Conservation (phyloP, 2,329 filamentous ascomycete species). For the Bertia moriformis region DNA sequence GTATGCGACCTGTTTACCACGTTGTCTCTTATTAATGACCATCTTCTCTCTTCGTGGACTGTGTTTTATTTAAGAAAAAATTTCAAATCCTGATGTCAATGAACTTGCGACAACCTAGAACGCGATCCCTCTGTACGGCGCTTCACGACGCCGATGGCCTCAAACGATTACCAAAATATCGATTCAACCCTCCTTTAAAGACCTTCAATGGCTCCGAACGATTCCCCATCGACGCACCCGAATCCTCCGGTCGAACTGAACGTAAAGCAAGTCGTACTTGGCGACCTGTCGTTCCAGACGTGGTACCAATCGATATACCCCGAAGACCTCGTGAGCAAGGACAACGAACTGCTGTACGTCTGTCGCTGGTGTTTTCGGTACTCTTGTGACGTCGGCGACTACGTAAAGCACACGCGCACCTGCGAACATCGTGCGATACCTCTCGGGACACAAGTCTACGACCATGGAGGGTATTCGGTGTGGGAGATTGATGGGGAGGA, state of each 20-base stretch:
- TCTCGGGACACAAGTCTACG: conserved; percentile 40
- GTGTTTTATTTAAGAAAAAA: too few relatives aligned
- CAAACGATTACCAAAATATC: too few relatives aligned
- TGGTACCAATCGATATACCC: conserved; percentile 57
- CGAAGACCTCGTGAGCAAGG: conserved; percentile 32
- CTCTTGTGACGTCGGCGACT: conserved; percentile 23
- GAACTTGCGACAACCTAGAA: too few relatives aligned
- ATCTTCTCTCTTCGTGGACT: too few relatives aligned
- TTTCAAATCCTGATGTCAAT: too few relatives aligned
- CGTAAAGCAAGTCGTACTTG: conserved; percentile 45
- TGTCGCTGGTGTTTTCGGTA: conserved; percentile 55
- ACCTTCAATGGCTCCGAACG: neutral
- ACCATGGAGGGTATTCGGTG: conserved; percentile 38
- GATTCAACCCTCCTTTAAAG: too few relatives aligned
- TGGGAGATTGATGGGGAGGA: conserved; percentile 52
- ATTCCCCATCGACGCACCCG: neutral
- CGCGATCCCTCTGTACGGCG: too few relatives aligned
- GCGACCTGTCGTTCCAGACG: conserved; percentile 44
- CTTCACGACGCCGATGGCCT: too few relatives aligned
- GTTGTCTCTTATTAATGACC: too few relatives aligned
- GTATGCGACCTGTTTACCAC: too few relatives aligned
- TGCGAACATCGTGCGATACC: conserved; percentile 21
- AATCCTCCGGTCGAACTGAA: conserved; percentile 24
- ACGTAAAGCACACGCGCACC: conserved; percentile 16
- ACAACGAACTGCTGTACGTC: conserved; percentile 34